These are phyloP conservation scores for Didymellaceae sp. DNA, from an alignment of 2,329 filamentous ascomycete genomes.

Conservation along the genomic window DNA sequence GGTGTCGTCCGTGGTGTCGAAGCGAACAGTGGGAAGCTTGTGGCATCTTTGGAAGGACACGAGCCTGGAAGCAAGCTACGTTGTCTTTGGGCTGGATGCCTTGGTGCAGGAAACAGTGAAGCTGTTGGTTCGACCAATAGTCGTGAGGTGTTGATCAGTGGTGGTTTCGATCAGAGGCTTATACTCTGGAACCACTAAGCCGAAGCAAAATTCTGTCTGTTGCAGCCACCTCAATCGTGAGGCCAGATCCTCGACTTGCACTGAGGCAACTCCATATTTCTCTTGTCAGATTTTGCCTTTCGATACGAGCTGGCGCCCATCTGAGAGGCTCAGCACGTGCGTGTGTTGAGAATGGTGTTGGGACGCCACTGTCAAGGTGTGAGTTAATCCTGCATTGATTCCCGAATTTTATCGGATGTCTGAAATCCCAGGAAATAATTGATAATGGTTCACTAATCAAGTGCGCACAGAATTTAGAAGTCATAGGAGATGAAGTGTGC, in stretches of 20 bases:
- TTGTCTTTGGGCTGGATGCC: slow-evolving; percentile 62
- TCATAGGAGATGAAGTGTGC: not conserved
- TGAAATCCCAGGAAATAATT: not conserved
- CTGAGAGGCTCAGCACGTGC: not conserved
- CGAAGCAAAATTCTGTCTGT: not conserved
- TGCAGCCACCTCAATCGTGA: not conserved
- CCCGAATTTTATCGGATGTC: not conserved
- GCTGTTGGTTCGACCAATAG: slow-evolving; percentile 15
- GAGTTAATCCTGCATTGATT: not conserved
- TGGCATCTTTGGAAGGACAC: slow-evolving; percentile 60
- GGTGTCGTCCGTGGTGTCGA: slow-evolving; percentile 67
- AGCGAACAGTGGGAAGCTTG: slow-evolving; percentile 63
- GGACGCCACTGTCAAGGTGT: not conserved
- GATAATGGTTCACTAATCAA: slow-evolving; percentile 2
- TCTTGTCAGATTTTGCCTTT: no score
- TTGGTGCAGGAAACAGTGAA: slow-evolving; percentile 34
- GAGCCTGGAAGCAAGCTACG: slow-evolving; percentile 64
- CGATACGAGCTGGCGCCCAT: not conserved
- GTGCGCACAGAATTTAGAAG: not conserved
- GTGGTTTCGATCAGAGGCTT: slow-evolving; percentile 68
- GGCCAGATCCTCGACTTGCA: no score
- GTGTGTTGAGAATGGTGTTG: not conserved
- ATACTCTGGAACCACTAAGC: slow-evolving; percentile 58
- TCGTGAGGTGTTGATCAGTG: slow-evolving; percentile 66
- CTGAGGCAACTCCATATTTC: not conserved